Evolutionary conservation across 129 eudicot genomes (phyloP), one percentile per base, ranked within the genome.

Genomic region (Tagetes patula): DNA sequence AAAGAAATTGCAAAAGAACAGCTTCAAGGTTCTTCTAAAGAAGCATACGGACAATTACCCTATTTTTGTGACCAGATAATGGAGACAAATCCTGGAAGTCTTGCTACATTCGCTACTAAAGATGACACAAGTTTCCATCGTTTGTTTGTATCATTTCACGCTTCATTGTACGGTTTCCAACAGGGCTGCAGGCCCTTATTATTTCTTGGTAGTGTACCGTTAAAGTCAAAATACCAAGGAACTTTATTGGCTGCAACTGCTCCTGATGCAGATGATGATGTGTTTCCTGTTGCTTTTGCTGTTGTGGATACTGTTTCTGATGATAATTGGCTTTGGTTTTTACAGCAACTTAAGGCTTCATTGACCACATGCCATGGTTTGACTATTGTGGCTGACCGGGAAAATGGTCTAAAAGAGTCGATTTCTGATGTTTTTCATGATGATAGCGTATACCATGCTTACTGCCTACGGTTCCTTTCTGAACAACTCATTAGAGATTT

Each of bases 71-170:
- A 90, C 66, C 85, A 83, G 66, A 87, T 93, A 61, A 93, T 93
- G 96, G 92, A 87, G 82, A 81, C 96, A 45, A 93, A 93, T 90
- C 98, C 96, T n/a, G 98, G 98, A 6, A 90, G 96, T 82, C 75
- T 86, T 31, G 98, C 92, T 61, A 93, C 96, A 63, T 93, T 93
- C 62, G 77, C 90, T 3, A 93, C 98, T 43, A 93, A 93, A 75
- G 96, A 85, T 41, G 96, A 89, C 78, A 89, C 96, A 27, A 93
- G 92, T 71, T 93, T 93, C 64, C 96, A 93, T 54, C 96, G 98
- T 42, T 85, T 93, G 13, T 93, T 93, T 77, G 84, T 93, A 68
- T 82, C 96, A 4, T 93, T 93, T 72, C 84, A 81, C 75, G 96
- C 98, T 36, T 90, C 91, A 6, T 52, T 83, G 9, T 82, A 82